These are phyloP conservation scores for Scutellaria galericulata DNA, from an alignment of 257 asterid species.

Conservation along the genomic window DNA sequence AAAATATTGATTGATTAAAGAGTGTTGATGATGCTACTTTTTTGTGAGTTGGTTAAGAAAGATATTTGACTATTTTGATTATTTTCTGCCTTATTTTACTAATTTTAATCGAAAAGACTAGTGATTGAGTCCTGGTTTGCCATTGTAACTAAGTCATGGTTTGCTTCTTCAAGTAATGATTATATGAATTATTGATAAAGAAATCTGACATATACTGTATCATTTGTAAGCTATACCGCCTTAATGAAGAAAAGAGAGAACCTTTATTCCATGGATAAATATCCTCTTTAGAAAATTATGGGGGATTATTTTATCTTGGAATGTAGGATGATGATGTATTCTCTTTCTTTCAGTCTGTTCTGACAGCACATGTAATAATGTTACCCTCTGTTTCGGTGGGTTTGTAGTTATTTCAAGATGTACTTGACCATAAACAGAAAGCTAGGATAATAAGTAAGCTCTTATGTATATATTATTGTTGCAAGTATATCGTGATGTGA, in stretches of 20 bases:
- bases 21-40: not conserved
- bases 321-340: not conserved
- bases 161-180: conserved; percentile 15
- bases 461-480: no score
- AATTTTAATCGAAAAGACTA: not conserved
- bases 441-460: no score
- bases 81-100: not conserved
- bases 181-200: not conserved
- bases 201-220: not conserved
- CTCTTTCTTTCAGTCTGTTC: conserved; percentile 6
- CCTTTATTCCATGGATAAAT: not conserved
- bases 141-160: conserved; percentile 3
- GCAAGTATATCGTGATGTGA: no score
- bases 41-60: conserved; percentile 14
- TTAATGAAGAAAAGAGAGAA: not conserved
- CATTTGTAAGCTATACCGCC: conserved; percentile 10
- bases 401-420: not conserved
- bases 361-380: conserved; percentile 4
- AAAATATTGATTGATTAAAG: not conserved
- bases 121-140: not conserved
- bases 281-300: not conserved
- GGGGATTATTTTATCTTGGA: not conserved
- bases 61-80: conserved; percentile 1
- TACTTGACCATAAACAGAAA: no score
- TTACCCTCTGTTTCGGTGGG: not conserved